A percentile compares a stretch with the other conserved stretches of the same genome.
phyloP scores from a whole-genome alignment of 2,329 filamentous ascomycete genomes.

The Alternaria angustiovoidea region DNA sequence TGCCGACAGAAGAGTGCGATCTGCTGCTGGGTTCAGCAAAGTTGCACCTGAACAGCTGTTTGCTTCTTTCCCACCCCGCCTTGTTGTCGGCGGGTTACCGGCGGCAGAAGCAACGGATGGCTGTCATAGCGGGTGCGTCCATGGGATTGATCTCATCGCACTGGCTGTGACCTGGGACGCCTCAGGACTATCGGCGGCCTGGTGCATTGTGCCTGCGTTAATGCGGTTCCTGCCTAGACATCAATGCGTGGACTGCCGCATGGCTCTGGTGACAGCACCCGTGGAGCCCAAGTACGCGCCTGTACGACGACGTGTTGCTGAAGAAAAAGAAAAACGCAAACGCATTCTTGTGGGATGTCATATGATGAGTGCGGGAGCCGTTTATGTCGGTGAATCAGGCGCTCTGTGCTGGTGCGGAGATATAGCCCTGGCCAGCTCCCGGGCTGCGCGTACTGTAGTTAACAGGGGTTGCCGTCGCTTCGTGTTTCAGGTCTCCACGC shows the following conservation, averaged over 20 bases:
- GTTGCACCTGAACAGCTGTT: not conserved
- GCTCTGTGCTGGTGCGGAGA: slow-evolving; percentile 8
- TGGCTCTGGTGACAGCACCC: not conserved
- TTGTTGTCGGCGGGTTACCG: slow-evolving; percentile 7
- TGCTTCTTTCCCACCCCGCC: slow-evolving; percentile 10
- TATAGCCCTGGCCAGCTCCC: slow-evolving; percentile 2
- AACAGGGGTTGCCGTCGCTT: not conserved
- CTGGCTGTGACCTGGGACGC: slow-evolving; percentile 14
- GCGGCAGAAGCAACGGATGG: slow-evolving; percentile 10
- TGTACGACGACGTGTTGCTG: not conserved
- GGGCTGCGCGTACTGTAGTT: not conserved
- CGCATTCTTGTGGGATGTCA: not conserved
- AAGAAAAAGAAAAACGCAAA: slow-evolving; percentile 1
- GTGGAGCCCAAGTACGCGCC: not conserved
- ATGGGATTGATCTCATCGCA: not conserved
- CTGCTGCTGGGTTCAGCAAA: not conserved
- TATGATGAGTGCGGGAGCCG: not conserved
- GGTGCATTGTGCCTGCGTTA: slow-evolving; percentile 23
- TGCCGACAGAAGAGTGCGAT: not conserved
- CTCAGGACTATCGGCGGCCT: slow-evolving; percentile 8
- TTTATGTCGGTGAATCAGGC: slow-evolving; percentile 6
- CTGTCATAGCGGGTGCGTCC: not conserved
- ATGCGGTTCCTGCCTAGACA: not conserved
- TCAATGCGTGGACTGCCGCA: not conserved
- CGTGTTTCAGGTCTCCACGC: slow-evolving; percentile 17